Conservation (phyloP, 495 filamentous ascomycete species). For the Beverwykella pulmonaria region DNA sequence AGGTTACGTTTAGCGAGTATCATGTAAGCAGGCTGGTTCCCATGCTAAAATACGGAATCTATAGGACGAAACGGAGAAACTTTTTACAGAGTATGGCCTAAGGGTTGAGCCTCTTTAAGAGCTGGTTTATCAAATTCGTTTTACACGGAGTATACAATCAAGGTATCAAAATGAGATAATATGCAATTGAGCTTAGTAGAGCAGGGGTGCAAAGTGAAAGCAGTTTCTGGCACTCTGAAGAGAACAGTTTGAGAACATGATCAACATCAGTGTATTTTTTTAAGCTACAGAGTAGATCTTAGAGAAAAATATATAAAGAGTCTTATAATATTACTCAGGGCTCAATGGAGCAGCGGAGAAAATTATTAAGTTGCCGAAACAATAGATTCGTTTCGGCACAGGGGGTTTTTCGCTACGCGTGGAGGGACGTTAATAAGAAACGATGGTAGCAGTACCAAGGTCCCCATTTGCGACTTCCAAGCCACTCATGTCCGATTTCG, state of each 20-base stretch:
- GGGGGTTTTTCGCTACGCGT: neutral
- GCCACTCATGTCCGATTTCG: no score
- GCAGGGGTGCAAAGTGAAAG: constrained; percentile 4
- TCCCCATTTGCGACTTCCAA: no score
- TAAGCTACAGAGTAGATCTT: no score
- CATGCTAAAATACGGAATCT: neutral
- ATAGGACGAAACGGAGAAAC: neutral
- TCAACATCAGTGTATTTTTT: neutral
- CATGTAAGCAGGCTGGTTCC: neutral
- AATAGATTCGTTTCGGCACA: neutral
- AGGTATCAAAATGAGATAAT: neutral
- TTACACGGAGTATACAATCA: neutral
- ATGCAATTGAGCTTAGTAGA: neutral
- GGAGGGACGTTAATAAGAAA: constrained; percentile 1
- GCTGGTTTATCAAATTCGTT: neutral
- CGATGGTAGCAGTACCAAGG: no score
- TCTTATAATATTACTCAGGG: no score
- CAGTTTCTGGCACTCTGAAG: neutral
- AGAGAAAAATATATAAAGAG: no score
- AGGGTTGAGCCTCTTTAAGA: constrained; percentile 2
- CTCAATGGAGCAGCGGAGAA: no score
- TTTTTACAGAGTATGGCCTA: neutral
- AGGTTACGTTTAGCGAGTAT: constrained; percentile 4
- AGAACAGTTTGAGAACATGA: neutral
- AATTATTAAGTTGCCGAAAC: neutral